A percentile compares a stretch with the other conserved stretches of the same genome.
Conservation (phyloP, 768 basidiomycete species). For the Tephrocybe rancida region DNA sequence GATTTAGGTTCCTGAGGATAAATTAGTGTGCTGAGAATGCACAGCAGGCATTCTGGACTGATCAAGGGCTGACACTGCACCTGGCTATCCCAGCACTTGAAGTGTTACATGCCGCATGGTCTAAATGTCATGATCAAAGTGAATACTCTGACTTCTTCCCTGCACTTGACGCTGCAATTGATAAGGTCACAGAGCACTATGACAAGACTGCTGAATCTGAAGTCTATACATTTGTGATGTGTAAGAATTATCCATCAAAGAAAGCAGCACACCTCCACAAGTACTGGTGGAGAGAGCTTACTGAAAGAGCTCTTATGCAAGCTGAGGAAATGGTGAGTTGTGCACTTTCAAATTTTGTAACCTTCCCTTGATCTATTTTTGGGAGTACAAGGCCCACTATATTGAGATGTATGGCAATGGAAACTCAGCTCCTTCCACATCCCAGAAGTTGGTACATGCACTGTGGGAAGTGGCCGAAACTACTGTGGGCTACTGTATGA, state of each 20-base stretch:
- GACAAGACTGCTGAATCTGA: slow-evolving; percentile 24
- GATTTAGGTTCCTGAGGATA: no score
- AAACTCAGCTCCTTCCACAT: no score
- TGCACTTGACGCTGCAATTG: slow-evolving; percentile 19
- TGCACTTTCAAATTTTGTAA: no score
- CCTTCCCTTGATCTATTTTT: no score
- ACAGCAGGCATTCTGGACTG: slow-evolving; percentile 10
- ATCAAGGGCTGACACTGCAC: slow-evolving; percentile 21
- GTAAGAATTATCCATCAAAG: slow-evolving; percentile 10
- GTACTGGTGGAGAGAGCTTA: background rate
- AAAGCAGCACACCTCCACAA: background rate
- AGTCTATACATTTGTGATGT: slow-evolving; percentile 28
- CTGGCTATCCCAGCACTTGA: slow-evolving; percentile 26
- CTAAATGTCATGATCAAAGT: slow-evolving; percentile 9
- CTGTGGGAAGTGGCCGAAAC: no score
- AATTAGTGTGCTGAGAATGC: slow-evolving; percentile 7
- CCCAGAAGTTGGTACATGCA: no score
- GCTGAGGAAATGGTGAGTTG: no score
- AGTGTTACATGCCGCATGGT: slow-evolving; percentile 23
- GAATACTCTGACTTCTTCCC: slow-evolving; percentile 18
- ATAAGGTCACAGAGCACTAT: slow-evolving; percentile 28
- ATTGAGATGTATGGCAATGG: no score
- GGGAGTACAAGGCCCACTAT: no score
- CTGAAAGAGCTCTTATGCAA: no score
- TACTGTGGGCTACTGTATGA: no score